phyloP scores from a whole-genome alignment of 2,329 filamentous ascomycete species.

The Talaromyces pinophilus region DNA sequence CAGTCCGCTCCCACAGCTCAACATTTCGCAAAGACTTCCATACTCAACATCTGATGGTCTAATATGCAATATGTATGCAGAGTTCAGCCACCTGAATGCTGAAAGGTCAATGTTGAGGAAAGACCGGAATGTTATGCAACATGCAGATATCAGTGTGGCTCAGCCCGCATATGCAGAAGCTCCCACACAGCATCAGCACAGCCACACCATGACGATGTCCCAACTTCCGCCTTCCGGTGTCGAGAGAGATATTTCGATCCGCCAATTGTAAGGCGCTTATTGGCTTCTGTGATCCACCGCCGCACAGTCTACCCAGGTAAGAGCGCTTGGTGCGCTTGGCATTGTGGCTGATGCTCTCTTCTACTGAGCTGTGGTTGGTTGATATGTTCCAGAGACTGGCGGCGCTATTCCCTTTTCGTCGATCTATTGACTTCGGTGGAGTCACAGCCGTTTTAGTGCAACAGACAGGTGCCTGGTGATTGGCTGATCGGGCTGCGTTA shows the following conservation, averaged over 20 bases:
- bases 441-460: background rate
- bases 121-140: background rate
- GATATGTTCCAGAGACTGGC: background rate
- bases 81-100: background rate
- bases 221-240: too few species aligned
- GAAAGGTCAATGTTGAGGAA: background rate
- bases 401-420: background rate
- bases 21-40: background rate
- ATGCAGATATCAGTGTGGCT: background rate
- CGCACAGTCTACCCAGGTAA: background rate
- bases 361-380: background rate
- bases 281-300: background rate
- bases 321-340: constrained; percentile 9
- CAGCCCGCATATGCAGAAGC: background rate
- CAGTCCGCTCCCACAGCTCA: background rate
- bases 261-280: background rate
- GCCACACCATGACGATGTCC: constrained; percentile 17
- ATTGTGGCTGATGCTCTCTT: constrained; percentile 17
- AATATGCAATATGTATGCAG: too few species aligned
- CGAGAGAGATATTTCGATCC: constrained; percentile 10
- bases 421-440: background rate
- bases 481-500: background rate
- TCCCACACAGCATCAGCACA: background rate
- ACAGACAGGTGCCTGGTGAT: background rate
- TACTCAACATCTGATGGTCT: too few species aligned